Percentiles rank a stretch among this genome's conserved stretches.
Evolutionary conservation across 2,329 filamentous ascomycete genomes (phyloP).

Genomic region (Lithohypha guttulata): DNA sequence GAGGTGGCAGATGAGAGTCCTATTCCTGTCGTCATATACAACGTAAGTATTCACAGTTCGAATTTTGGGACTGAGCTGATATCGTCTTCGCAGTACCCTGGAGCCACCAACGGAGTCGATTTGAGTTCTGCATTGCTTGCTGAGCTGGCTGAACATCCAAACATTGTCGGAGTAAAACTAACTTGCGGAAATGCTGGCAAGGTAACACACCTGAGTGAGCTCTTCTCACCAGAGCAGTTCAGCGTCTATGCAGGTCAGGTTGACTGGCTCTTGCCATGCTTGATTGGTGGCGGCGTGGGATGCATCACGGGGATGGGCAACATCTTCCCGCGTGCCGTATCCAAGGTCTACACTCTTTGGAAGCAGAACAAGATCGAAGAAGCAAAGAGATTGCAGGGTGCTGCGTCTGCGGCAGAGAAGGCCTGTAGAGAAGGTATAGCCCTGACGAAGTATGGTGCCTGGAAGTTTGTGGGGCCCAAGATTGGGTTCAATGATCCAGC

Average conservation of each 20-base stretch:
- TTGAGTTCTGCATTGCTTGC: slow-evolving; percentile 32
- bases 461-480: slow-evolving; percentile 32
- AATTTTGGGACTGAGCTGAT: no score
- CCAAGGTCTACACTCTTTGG: slow-evolving; percentile 68
- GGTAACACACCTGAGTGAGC: slow-evolving; percentile 24
- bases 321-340: slow-evolving; percentile 71
- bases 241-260: background rate
- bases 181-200: slow-evolving; percentile 69
- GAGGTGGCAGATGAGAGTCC: slow-evolving; percentile 50
- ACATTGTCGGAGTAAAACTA: slow-evolving; percentile 30
- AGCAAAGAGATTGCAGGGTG: slow-evolving; percentile 62
- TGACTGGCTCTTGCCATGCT: slow-evolving; percentile 75
- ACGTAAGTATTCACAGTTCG: no score
- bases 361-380: slow-evolving; percentile 62
- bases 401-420: slow-evolving; percentile 51
- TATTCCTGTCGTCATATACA: slow-evolving; percentile 47
- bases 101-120: slow-evolving; percentile 32
- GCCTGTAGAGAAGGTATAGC: slow-evolving; percentile 42
- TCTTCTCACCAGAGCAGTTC: background rate
- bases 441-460: slow-evolving; percentile 38
- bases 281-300: slow-evolving; percentile 66
- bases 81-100: no score
- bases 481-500: slow-evolving; percentile 25
- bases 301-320: slow-evolving; percentile 82
- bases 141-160: slow-evolving; percentile 25